A percentile compares a stretch with the other conserved stretches of the same genome.
phyloP scores from a whole-genome alignment of 306 rosid genomes.

The Malus sieversii region DNA sequence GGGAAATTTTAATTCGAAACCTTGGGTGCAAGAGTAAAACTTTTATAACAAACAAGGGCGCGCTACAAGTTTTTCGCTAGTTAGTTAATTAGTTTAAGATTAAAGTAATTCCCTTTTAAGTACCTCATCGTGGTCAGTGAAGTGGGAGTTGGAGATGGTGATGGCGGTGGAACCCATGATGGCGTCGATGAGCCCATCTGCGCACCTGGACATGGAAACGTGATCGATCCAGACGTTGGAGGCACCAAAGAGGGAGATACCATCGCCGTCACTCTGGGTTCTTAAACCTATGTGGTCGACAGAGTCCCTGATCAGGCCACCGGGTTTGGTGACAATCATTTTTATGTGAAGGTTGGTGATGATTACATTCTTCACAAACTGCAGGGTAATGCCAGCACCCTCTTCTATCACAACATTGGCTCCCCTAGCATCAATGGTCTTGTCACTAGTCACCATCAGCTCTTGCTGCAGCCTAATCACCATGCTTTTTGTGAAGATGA shows the following conservation, averaged over 20 bases:
- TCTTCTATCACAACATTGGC: constrained; percentile 32
- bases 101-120: not conserved
- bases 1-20: too few species aligned
- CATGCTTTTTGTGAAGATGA: constrained; percentile 53
- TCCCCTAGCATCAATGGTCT: constrained; percentile 79
- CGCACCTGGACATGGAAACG: constrained; percentile 53
- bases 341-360: constrained; percentile 50
- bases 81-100: not conserved
- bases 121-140: constrained; percentile 67
- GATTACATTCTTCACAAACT: constrained; percentile 52
- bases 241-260: constrained; percentile 65
- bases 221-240: constrained; percentile 80
- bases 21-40: too few species aligned
- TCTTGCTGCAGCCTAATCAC: constrained; percentile 45
- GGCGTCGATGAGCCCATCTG: constrained; percentile 63
- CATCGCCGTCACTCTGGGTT: constrained; percentile 70
- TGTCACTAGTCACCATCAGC: constrained; percentile 44
- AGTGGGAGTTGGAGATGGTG: constrained; percentile 77
- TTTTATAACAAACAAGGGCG: too few species aligned
- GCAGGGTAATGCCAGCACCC: constrained; percentile 72
- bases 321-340: constrained; percentile 21
- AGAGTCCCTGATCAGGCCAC: constrained; percentile 53
- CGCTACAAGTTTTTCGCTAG: too few species aligned
- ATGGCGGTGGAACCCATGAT: constrained; percentile 75
- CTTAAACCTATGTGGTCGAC: constrained; percentile 43